phyloP scores from a whole-genome alignment of 805 yeast genomes.

The Metschnikowia similis region DNA sequence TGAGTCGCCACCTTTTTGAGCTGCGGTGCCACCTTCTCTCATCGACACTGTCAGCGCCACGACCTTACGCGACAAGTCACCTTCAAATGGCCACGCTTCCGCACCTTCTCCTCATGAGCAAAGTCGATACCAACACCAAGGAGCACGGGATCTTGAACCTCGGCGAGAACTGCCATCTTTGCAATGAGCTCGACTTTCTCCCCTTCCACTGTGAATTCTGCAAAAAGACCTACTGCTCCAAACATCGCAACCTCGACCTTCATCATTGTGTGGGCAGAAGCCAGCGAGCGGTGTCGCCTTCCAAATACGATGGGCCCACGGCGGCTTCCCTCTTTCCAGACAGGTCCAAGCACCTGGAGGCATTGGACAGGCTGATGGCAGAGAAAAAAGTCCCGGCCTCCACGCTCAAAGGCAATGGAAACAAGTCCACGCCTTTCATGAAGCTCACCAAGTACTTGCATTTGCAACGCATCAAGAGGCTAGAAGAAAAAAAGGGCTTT shows the following conservation, averaged over 20 bases:
- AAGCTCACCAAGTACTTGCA: slow-evolving; percentile 17
- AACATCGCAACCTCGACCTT: slow-evolving; percentile 39
- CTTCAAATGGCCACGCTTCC: slow-evolving; percentile 4
- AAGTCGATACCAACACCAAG: slow-evolving; percentile 17
- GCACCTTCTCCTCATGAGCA: slow-evolving; percentile 21
- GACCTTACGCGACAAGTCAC: slow-evolving; percentile 1
- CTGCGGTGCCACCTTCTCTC: not conserved
- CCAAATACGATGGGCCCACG: slow-evolving; percentile 27
- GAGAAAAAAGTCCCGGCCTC: slow-evolving; percentile 7
- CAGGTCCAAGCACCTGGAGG: slow-evolving; percentile 37
- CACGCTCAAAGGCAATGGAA: slow-evolving; percentile 20
- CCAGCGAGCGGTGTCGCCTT: slow-evolving; percentile 12
- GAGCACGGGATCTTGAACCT: slow-evolving; percentile 46
- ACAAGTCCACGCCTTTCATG: slow-evolving; percentile 12
- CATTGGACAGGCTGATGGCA: slow-evolving; percentile 26
- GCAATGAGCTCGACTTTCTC: slow-evolving; percentile 52
- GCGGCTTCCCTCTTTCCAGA: slow-evolving; percentile 52
- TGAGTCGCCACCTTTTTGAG: no score
- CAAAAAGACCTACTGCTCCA: slow-evolving; percentile 42
- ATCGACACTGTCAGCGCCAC: not conserved
- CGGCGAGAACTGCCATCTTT: slow-evolving; percentile 53
- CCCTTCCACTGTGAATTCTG: slow-evolving; percentile 55
- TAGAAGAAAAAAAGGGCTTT: slow-evolving; percentile 12
- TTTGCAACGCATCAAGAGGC: slow-evolving; percentile 17
- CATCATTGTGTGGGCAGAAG: slow-evolving; percentile 27